Evolutionary conservation across 2,329 filamentous ascomycete species (phyloP), one percentile per base, ranked within the genome.

Genomic region (Periconia sp.): DNA sequence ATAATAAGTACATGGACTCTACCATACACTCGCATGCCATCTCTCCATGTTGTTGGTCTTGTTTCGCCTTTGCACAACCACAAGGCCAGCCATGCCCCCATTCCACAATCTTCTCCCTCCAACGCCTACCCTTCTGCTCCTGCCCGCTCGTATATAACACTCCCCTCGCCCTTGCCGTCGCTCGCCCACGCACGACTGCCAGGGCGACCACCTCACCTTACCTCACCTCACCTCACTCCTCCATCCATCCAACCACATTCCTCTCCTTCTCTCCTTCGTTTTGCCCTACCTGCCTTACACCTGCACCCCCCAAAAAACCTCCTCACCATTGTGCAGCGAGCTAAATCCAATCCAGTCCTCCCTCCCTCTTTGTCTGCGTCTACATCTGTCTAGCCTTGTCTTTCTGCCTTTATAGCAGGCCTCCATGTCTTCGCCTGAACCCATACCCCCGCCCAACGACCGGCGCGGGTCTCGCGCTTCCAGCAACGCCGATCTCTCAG

Each of bases 361-460:
- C 3, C 13, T 37, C 3, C 13, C 33, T 11, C 33, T 37, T 37
- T 37, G 33, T 37, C 15, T 37, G 33, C 33, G 15, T 19, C 31
- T 19, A 17, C 17, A 3, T 19, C 35, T 33, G 13, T 3, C 23
- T 27, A 27, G 23, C 41, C 20, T 17, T 37, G 37, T 18, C 10
- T 20, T 27, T 40, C 33, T 37, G 11, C 13, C 33, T 14, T 37
- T 14, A 37, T 37, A 37, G 13, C 3, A 37, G 15, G 5, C 23
- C 23, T 8, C 53, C 62, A 74, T 74, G 71, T 68, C 70, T 49
- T 69, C 69, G 41, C 68, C 67, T 43, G 65, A 65, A 53, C 68
- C 71, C 49, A 71, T 72, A 53, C 68, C 70, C 33, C 66, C 67
- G 51, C 69, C 71, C 42, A 68, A 71, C 60, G 64, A 69, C 63